Percentiles rank a stretch among this genome's conserved stretches.
Evolutionary conservation across 441 rosid genomes (phyloP).

Genomic region (Adansonia gregorii): DNA sequence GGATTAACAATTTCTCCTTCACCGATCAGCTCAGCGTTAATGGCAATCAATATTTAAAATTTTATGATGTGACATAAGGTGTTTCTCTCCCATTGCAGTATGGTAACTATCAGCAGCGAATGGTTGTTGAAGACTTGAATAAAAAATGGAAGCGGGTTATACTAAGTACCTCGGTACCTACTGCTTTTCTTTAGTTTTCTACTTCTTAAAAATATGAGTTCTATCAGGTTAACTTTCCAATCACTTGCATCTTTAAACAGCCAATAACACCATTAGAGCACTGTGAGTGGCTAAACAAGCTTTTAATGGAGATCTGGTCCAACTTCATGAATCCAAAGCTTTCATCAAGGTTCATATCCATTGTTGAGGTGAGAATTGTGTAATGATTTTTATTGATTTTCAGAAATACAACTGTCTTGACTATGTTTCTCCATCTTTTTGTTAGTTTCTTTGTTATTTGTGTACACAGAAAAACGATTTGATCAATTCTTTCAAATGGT

Average conservation of each 20-base stretch:
- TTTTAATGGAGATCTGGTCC: constrained; percentile 82
- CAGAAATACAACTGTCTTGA: not conserved
- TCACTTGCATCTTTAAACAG: constrained; percentile 44
- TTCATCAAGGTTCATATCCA: constrained; percentile 65
- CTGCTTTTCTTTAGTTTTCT: constrained; percentile 27
- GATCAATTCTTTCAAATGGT: not conserved
- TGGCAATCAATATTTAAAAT: not conserved
- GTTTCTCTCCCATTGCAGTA: constrained; percentile 50
- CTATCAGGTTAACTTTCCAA: constrained; percentile 9
- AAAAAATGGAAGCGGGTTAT: constrained; percentile 74
- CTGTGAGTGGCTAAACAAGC: constrained; percentile 93
- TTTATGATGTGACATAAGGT: not conserved
- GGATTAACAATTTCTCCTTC: not conserved
- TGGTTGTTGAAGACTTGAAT: constrained; percentile 81
- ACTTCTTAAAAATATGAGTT: constrained; percentile 1
- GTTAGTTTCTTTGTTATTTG: constrained; percentile 17
- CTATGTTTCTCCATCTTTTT: not conserved
- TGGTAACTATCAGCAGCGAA: constrained; percentile 63
- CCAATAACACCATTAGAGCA: constrained; percentile 87
- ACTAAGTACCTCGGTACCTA: constrained; percentile 59
- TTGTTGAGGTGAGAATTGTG: constrained; percentile 71
- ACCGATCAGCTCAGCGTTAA: not conserved
- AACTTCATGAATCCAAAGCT: constrained; percentile 69
- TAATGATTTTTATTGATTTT: not conserved
- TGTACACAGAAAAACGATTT: not conserved